phyloP scores from a whole-genome alignment of 495 filamentous ascomycete genomes.

The Aspergillus funiculosus region DNA sequence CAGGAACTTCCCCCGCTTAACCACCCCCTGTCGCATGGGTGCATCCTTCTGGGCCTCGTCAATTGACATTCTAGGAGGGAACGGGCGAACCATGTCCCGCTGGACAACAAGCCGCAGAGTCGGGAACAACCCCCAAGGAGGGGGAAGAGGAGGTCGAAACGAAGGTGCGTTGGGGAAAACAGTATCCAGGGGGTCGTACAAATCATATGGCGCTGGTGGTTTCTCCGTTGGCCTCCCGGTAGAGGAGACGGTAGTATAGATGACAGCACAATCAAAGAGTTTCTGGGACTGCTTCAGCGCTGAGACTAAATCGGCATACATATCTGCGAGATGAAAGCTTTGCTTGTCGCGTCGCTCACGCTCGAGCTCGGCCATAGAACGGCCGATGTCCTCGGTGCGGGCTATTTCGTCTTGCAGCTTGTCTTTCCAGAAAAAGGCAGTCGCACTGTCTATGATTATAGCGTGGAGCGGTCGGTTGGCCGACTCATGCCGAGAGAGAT shows the following conservation, averaged over 20 bases:
- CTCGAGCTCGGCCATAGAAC: slow-evolving; percentile 28
- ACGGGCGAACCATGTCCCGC: slow-evolving; percentile 42
- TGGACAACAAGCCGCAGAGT: slow-evolving; percentile 44
- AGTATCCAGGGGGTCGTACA: slow-evolving; percentile 18
- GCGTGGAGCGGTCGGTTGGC: slow-evolving; percentile 40
- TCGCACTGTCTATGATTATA: slow-evolving; percentile 49
- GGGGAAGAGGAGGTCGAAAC: slow-evolving; percentile 39
- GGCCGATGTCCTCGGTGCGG: slow-evolving; percentile 36
- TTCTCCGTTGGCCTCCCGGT: slow-evolving; percentile 1
- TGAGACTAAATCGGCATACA: slow-evolving; percentile 31
- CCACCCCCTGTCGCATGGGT: slow-evolving; percentile 34
- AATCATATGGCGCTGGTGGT: slow-evolving; percentile 11
- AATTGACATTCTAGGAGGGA: slow-evolving; percentile 48
- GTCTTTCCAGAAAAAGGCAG: slow-evolving; percentile 55
- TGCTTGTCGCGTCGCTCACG: slow-evolving; percentile 23
- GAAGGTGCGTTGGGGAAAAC: slow-evolving; percentile 29
- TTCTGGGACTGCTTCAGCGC: slow-evolving; percentile 33
- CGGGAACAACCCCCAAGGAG: slow-evolving; percentile 44
- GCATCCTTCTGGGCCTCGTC: slow-evolving; percentile 53
- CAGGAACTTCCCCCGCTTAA: slow-evolving; percentile 36
- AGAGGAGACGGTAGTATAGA: slow-evolving; percentile 31
- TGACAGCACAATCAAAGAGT: slow-evolving; percentile 36
- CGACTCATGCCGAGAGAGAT: slow-evolving; percentile 43
- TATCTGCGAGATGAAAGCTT: slow-evolving; percentile 31
- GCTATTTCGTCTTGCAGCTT: slow-evolving; percentile 45